These are phyloP conservation scores for Xylaria sp. DNA, from an alignment of 2,329 filamentous ascomycete genomes.

Conservation along the genomic window DNA sequence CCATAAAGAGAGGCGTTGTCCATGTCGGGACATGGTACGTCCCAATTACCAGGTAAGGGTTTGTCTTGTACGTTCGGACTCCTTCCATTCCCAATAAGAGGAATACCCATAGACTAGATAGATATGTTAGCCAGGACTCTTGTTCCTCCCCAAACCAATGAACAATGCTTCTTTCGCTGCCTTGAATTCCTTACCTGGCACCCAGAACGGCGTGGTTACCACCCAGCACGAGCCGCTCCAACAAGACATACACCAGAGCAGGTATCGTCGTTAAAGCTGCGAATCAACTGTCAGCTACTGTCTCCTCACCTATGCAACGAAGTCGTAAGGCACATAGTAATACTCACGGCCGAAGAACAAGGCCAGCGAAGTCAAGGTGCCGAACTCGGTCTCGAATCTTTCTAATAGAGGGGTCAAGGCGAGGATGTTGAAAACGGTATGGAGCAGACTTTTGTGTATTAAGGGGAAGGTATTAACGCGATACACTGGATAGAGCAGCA, in stretches of 20 bases:
- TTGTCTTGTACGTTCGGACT: slow-evolving; percentile 83
- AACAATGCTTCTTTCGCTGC: not conserved
- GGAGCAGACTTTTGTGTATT: slow-evolving; percentile 83
- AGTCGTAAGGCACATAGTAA: not conserved
- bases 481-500: slow-evolving; percentile 71
- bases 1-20: slow-evolving; percentile 84
- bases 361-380: slow-evolving; percentile 86
- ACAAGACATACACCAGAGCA: slow-evolving; percentile 80
- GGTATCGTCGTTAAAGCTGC: slow-evolving; percentile 83
- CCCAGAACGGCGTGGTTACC: slow-evolving; percentile 81
- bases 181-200: slow-evolving; percentile 70
- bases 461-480: slow-evolving; percentile 92
- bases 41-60: slow-evolving; percentile 77
- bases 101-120: slow-evolving; percentile 90
- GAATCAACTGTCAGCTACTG: slow-evolving; percentile 40
- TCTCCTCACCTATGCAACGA: not conserved
- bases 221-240: slow-evolving; percentile 79
- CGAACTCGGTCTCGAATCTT: slow-evolving; percentile 91
- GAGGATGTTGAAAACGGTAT: slow-evolving; percentile 81
- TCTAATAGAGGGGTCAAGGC: slow-evolving; percentile 90
- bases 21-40: slow-evolving; percentile 85
- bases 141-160: not conserved
- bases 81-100: slow-evolving; percentile 86
- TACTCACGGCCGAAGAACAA: slow-evolving; percentile 90
- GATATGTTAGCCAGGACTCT: slow-evolving; percentile 38